Percentiles rank a stretch among this genome's conserved stretches.
Conservation (phyloP, 331 rosid genomes). For the Malus hybrid region DNA sequence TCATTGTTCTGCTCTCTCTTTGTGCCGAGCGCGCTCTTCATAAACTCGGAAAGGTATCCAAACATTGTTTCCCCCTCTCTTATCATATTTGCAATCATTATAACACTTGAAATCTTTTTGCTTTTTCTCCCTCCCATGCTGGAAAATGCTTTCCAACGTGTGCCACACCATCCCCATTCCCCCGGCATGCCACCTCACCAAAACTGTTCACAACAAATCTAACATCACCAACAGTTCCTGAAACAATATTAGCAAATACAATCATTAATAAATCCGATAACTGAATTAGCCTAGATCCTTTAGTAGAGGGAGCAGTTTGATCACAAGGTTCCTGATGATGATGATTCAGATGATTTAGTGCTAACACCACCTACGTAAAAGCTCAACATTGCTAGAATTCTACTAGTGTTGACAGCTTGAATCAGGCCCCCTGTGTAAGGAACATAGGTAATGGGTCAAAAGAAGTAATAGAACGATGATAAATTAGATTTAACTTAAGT, state of each 20-base stretch:
- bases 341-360: neutral
- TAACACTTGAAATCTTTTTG: slow-evolving; percentile 5
- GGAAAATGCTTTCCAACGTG: neutral
- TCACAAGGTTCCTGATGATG: neutral
- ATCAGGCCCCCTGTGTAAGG: neutral
- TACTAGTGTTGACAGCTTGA: neutral
- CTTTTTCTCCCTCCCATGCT: neutral
- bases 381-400: neutral
- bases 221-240: neutral
- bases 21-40: slow-evolving; percentile 70
- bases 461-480: neutral
- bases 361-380: neutral
- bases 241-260: neutral
- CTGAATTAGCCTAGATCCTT: neutral
- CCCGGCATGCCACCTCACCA: neutral
- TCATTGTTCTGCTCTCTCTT: slow-evolving; percentile 62
- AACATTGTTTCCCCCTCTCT: neutral
- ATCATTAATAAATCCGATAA: neutral
- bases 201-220: neutral
- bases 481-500: neutral
- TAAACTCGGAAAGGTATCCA: slow-evolving; percentile 61
- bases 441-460: neutral
- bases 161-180: neutral
- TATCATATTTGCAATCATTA: neutral
- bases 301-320: neutral